phyloP scores from a whole-genome alignment of 139 green algal species.

The Penium margaritaceum region DNA sequence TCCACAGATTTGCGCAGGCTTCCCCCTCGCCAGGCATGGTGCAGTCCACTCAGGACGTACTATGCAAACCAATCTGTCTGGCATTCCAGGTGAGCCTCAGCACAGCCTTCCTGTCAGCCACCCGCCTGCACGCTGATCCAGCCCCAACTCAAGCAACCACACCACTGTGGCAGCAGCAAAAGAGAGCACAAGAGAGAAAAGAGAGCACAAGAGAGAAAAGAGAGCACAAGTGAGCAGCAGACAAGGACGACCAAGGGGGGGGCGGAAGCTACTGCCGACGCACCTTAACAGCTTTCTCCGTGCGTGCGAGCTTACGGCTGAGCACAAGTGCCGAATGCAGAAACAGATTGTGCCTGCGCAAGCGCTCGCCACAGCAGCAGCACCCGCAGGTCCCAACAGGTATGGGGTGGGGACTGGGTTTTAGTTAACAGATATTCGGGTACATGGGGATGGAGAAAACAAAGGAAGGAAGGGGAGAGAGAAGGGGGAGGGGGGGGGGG shows the following conservation, averaged over 20 bases:
- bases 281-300: conserved; percentile 12
- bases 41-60: background rate
- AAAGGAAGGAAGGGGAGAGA: conserved; percentile 2
- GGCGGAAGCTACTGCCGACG: too few species aligned
- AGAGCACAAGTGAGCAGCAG: too few species aligned
- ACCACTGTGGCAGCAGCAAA: too few species aligned
- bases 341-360: conserved; percentile 76
- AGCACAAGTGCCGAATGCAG: conserved; percentile 77
- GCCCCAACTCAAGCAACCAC: background rate
- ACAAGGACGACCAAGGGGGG: too few species aligned
- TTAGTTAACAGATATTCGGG: background rate
- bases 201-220: too few species aligned
- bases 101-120: background rate
- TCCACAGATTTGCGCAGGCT: conserved; percentile 1
- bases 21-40: too few species aligned
- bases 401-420: background rate
- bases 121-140: background rate
- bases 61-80: background rate
- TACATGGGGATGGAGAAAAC: background rate
- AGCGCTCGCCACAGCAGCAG: background rate
- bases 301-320: conserved; percentile 35
- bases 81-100: background rate
- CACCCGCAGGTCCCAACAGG: background rate
- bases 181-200: too few species aligned
- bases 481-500: background rate